phyloP scores from a whole-genome alignment of 2,329 filamentous ascomycete genomes.

The Colletotrichum spinosum region DNA sequence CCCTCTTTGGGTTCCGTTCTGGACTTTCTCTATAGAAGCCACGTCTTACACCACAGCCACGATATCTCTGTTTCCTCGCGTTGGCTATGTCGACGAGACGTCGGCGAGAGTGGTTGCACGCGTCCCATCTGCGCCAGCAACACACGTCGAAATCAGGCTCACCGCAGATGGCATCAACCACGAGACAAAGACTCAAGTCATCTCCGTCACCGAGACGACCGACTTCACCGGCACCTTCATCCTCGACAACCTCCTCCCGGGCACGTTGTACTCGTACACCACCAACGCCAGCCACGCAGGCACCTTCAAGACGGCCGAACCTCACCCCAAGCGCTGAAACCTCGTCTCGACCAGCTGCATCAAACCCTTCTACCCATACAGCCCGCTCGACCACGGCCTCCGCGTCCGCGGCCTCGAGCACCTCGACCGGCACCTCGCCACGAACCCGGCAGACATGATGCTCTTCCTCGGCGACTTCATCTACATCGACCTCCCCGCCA shows the following conservation, averaged over 20 bases:
- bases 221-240: conserved; percentile 70
- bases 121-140: conserved; percentile 60
- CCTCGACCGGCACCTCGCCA: conserved; percentile 37
- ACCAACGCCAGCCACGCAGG: conserved; percentile 72
- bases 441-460: conserved; percentile 59
- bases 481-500: conserved; percentile 67
- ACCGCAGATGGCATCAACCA: conserved; percentile 44
- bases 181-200: conserved; percentile 39
- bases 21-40: conserved; percentile 69
- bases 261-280: conserved; percentile 70
- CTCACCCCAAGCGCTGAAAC: conserved; percentile 56
- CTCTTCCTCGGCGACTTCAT: conserved; percentile 68
- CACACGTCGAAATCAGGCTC: conserved; percentile 44
- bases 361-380: conserved; percentile 77
- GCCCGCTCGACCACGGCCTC: conserved; percentile 69
- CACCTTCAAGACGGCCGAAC: conserved; percentile 67
- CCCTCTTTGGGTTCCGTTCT: conserved; percentile 22
- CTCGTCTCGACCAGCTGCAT: conserved; percentile 76
- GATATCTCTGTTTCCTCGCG: conserved; percentile 72
- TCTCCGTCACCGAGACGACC: conserved; percentile 66
- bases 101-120: conserved; percentile 71
- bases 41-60: conserved; percentile 65
- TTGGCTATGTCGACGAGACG: conserved; percentile 72
- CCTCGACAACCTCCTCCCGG: conserved; percentile 63
- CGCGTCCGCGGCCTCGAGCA: conserved; percentile 69